Percentiles rank a stretch among this genome's conserved stretches.
Evolutionary conservation across 768 basidiomycete genomes (phyloP).

Genomic region (Leccinum obscurum): DNA sequence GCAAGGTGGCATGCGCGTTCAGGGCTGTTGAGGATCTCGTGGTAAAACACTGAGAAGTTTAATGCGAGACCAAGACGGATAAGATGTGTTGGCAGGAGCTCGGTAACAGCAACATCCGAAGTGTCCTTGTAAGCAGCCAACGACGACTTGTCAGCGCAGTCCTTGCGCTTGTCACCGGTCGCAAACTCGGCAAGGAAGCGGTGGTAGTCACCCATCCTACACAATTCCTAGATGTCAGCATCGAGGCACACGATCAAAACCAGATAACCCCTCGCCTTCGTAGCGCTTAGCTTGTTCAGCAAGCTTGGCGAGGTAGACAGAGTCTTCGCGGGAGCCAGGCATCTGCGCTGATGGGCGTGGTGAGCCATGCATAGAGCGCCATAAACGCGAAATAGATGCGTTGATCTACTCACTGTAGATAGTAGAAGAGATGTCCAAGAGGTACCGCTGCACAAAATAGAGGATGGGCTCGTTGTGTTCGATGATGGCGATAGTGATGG

Average conservation of each 20-base stretch:
- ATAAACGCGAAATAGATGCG: constrained; percentile 21
- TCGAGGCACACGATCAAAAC: constrained; percentile 15
- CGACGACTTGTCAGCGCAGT: constrained; percentile 90
- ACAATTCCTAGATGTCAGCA: constrained; percentile 9
- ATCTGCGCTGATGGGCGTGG: constrained; percentile 45
- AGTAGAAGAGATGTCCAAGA: constrained; percentile 4
- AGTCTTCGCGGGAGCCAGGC: constrained; percentile 87
- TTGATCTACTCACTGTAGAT: no score
- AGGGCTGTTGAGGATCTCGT: constrained; percentile 98
- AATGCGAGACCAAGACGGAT: constrained; percentile 98
- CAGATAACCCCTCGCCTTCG: constrained; percentile 61
- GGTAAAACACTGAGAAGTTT: constrained; percentile 99
- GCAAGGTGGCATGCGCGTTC: constrained; percentile 98
- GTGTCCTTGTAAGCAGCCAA: constrained; percentile 97
- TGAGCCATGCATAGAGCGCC: constrained; percentile 20
- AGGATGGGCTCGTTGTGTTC: no score
- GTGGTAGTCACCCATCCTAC: constrained; percentile 99
- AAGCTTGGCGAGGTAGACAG: constrained; percentile 99
- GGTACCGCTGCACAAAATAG: no score
- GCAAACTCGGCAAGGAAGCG: constrained; percentile 99
- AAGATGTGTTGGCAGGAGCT: constrained; percentile 94
- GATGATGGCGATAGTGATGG: no score
- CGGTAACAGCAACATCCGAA: constrained; percentile 93
- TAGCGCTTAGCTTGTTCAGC: constrained; percentile 99
- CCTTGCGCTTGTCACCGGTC: constrained; percentile 96